phyloP scores from a whole-genome alignment of 441 rosid species.

The Jatropha podagrica region DNA sequence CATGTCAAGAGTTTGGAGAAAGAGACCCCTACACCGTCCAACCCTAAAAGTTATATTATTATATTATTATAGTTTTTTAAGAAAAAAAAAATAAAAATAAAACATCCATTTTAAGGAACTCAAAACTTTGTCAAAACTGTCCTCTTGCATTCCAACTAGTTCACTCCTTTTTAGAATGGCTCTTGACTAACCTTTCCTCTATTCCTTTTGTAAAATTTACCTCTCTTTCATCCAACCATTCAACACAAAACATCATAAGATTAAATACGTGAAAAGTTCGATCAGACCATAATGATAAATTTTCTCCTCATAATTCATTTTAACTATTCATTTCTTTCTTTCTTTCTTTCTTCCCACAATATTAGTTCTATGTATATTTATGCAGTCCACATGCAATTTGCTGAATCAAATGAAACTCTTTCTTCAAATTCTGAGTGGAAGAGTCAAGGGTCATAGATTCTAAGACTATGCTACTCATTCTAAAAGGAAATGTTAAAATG shows the following conservation, averaged over 20 bases:
- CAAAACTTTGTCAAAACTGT: constrained; percentile 2
- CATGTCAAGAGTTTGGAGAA: not conserved
- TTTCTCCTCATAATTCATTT: too few species aligned
- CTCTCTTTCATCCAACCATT: not conserved
- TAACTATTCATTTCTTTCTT: too few species aligned
- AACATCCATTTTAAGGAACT: constrained; percentile 17
- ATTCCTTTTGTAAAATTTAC: constrained; percentile 13
- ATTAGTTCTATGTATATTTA: too few species aligned
- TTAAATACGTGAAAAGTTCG: too few species aligned
- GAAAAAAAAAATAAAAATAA: not conserved
- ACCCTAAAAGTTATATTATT: not conserved
- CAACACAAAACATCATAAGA: not conserved
- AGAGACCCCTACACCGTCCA: constrained; percentile 21
- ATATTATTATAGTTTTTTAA: too few species aligned
- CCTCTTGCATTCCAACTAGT: constrained; percentile 24
- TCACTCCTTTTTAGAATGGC: constrained; percentile 28
- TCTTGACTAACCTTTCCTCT: constrained; percentile 26
- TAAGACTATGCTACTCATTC: constrained; percentile 22
- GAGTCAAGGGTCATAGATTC: constrained; percentile 69
- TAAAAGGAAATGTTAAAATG: constrained; percentile 30
- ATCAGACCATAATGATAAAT: too few species aligned
- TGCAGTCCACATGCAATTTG: constrained; percentile 31
- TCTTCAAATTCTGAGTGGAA: constrained; percentile 52
- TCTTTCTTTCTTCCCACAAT: too few species aligned
- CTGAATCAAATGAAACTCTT: constrained; percentile 30